A percentile compares a stretch with the other conserved stretches of the same genome.
These are phyloP conservation scores for Rhynchospora tenuis DNA, from an alignment of 176 grass and related monocot species.

Conservation along the genomic window DNA sequence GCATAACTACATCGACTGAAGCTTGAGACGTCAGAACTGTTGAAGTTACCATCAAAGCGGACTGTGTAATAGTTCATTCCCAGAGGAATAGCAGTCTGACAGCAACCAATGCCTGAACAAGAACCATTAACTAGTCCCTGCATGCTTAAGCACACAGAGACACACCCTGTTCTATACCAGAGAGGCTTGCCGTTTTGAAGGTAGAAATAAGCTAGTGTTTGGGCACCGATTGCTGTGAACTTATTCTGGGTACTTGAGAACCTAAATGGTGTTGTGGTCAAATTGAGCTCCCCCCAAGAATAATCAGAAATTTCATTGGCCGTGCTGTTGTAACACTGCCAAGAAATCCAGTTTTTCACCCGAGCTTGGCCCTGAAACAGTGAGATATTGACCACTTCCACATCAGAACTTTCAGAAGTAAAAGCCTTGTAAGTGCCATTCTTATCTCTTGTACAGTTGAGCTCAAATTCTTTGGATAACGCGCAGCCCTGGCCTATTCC, in stretches of 20 bases:
- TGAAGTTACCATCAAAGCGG: not conserved
- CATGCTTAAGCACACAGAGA: constrained; percentile 9
- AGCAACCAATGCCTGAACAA: constrained; percentile 44
- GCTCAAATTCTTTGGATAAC: not conserved
- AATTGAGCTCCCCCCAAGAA: not conserved
- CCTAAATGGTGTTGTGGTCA: not conserved
- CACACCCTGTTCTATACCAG: constrained; percentile 18
- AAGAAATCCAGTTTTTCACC: not conserved
- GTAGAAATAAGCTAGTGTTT: constrained; percentile 6
- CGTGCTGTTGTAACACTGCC: not conserved
- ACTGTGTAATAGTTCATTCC: not conserved
- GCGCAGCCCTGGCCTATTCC: not conserved
- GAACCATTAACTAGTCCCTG: not conserved
- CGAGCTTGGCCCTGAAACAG: not conserved
- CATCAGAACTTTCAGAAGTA: not conserved
- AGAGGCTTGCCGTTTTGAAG: not conserved
- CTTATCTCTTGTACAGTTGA: not conserved
- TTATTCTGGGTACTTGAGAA: constrained; percentile 30
- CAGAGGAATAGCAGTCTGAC: constrained; percentile 24
- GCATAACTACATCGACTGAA: constrained; percentile 21
- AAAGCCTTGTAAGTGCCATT: not conserved
- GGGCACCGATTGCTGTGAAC: constrained; percentile 38
- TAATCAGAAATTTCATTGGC: not conserved
- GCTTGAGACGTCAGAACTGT: not conserved
- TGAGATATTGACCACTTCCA: not conserved